Evolutionary conservation across 495 filamentous ascomycete genomes (phyloP).

Genomic region (Mycothermus thermophilus): DNA sequence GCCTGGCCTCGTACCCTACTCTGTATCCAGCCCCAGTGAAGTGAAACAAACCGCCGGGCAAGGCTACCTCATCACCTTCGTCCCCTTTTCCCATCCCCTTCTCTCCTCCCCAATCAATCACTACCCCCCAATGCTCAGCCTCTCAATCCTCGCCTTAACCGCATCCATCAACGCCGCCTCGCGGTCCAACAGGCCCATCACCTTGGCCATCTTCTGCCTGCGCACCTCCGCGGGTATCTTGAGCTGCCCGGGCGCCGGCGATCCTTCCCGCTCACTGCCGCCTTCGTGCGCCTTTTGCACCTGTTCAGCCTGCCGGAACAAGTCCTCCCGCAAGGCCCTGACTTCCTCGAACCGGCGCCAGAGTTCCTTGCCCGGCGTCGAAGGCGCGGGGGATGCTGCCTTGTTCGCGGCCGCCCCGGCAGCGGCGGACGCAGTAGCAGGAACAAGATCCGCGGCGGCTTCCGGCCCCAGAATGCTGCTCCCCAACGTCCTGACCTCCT

Average conservation of each 20-base stretch:
- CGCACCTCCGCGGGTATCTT: constrained; percentile 54
- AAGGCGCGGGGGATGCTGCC: not conserved
- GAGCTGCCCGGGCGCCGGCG: constrained; percentile 19
- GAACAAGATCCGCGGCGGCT: no score
- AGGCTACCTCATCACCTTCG: no score
- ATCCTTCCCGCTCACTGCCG: constrained; percentile 17
- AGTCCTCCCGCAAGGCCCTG: constrained; percentile 30
- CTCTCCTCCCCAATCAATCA: no score
- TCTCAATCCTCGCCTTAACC: constrained; percentile 21
- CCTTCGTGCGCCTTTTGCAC: constrained; percentile 18
- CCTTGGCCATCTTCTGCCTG: constrained; percentile 51
- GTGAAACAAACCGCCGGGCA: no score
- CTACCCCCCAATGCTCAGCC: constrained; percentile 18
- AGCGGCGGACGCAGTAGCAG: no score
- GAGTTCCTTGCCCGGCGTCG: constrained; percentile 20
- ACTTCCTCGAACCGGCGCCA: constrained; percentile 38
- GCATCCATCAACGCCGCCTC: constrained; percentile 46
- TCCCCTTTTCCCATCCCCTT: no score
- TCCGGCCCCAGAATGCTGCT: constrained; percentile 27
- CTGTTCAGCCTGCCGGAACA: constrained; percentile 37
- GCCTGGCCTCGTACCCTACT: no score
- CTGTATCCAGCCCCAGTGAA: no score
- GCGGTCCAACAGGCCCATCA: constrained; percentile 56
- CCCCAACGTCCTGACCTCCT: constrained; percentile 45
- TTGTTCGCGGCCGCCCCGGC: no score